Percentiles rank a stretch among this genome's conserved stretches.
phyloP scores from a whole-genome alignment of 306 rosid species.

The Hippophae gyantsensis region DNA sequence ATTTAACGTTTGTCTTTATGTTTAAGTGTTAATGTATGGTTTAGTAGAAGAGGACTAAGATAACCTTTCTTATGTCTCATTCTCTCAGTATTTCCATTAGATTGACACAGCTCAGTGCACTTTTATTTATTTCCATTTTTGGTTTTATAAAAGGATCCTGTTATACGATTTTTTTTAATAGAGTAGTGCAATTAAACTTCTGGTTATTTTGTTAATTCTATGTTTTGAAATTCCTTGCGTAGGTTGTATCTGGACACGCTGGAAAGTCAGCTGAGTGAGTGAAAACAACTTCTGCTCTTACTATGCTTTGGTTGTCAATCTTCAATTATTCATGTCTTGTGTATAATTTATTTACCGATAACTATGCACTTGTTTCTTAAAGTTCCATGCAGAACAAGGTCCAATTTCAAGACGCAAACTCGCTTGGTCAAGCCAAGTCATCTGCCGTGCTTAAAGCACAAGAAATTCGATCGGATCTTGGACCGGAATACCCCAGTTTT shows the following conservation, averaged over 20 bases:
- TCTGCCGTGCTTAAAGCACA: constrained; percentile 71
- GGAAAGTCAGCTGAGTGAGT: constrained; percentile 46
- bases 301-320: neutral
- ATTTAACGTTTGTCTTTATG: too few species aligned
- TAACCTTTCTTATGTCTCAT: too few species aligned
- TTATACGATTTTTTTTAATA: neutral
- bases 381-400: constrained; percentile 37
- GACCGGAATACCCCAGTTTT: constrained; percentile 52
- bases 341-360: neutral
- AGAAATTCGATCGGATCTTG: constrained; percentile 43
- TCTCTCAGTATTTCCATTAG: too few species aligned
- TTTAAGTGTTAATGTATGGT: too few species aligned
- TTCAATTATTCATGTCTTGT: constrained; percentile 9
- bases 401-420: constrained; percentile 31
- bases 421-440: constrained; percentile 63
- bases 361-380: constrained; percentile 19
- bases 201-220: constrained; percentile 1
- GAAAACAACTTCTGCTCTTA: constrained; percentile 13
- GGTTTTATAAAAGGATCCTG: too few species aligned
- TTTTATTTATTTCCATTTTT: too few species aligned
- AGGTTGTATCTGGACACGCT: constrained; percentile 36
- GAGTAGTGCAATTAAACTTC: constrained; percentile 5
- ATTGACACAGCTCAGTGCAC: too few species aligned
- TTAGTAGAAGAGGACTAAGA: too few species aligned
- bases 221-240: constrained; percentile 28